phyloP scores from a whole-genome alignment of 768 basidiomycete species.

The Russula lepida region DNA sequence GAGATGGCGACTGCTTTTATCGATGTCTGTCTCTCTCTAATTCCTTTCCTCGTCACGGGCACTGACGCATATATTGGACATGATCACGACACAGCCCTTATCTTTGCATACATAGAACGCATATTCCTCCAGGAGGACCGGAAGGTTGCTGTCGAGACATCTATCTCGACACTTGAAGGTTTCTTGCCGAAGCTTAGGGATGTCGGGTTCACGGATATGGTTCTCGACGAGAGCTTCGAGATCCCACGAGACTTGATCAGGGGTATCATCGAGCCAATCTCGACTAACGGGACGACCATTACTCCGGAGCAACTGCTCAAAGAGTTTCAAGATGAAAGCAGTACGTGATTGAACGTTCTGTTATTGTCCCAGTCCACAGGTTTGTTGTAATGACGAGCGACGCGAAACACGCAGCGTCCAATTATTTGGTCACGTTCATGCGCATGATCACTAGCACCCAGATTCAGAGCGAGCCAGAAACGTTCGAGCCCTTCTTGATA shows the following conservation, averaged over 20 bases:
- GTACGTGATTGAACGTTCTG: conserved; percentile 27
- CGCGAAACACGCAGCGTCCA: conserved; percentile 38
- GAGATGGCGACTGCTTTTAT: conserved; percentile 87
- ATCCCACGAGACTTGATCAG: conserved; percentile 47
- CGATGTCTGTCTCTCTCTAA: conserved; percentile 45
- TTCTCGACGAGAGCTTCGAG: conserved; percentile 71
- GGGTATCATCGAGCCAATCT: conserved; percentile 27
- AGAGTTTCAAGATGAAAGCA: conserved; percentile 39
- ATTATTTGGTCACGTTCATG: conserved; percentile 71
- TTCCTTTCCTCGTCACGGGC: neutral
- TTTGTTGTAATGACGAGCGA: neutral
- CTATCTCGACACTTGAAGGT: conserved; percentile 43
- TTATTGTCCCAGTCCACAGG: neutral
- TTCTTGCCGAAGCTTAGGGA: conserved; percentile 43
- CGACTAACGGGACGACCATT: conserved; percentile 26
- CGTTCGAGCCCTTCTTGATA: conserved; percentile 65
- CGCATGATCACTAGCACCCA: conserved; percentile 79
- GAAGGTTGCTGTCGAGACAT: conserved; percentile 39
- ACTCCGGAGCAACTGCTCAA: conserved; percentile 36
- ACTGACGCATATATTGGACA: conserved; percentile 11
- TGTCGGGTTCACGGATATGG: conserved; percentile 56
- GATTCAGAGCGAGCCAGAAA: conserved; percentile 54
- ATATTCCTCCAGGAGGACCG: conserved; percentile 44
- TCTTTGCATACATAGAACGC: conserved; percentile 72
- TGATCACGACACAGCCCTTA: conserved; percentile 48